phyloP scores from a whole-genome alignment of 1,139 yeast genomes.

The Zygosaccharomyces sapae region DNA sequence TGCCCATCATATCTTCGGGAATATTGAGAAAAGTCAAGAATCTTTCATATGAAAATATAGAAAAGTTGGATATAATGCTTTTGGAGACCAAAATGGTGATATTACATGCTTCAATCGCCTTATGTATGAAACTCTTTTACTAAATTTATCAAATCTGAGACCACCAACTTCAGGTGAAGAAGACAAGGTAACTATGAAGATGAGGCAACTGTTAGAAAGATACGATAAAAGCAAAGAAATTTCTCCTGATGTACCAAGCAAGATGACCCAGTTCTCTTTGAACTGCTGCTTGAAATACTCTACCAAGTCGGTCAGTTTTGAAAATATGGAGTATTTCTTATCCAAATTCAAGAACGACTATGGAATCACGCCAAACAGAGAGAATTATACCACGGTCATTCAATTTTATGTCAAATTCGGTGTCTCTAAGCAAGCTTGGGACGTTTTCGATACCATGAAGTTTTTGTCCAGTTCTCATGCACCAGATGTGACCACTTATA shows the following conservation, averaged over 20 bases:
- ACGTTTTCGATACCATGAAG: conserved; percentile 80
- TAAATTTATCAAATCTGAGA: conserved; percentile 37
- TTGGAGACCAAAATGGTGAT: conserved; percentile 35
- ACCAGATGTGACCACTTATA: conserved; percentile 67
- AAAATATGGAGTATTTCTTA: conserved; percentile 45
- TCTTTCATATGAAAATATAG: conserved; percentile 39
- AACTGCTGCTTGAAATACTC: conserved; percentile 40
- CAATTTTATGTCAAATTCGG: conserved; percentile 59
- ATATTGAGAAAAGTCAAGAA: conserved; percentile 45
- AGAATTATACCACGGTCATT: conserved; percentile 59
- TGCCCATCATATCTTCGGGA: conserved; percentile 42
- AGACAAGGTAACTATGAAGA: conserved; percentile 34
- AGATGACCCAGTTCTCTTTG: conserved; percentile 29
- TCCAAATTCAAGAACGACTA: conserved; percentile 25
- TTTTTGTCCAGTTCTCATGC: conserved; percentile 59
- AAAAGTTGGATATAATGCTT: conserved; percentile 39
- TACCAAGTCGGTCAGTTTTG: conserved; percentile 40
- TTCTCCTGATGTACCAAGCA: not conserved
- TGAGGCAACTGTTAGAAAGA: conserved; percentile 39
- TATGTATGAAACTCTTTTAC: conserved; percentile 46
- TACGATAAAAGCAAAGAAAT: conserved; percentile 40
- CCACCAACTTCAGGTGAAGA: conserved; percentile 22
- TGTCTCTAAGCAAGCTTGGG: conserved; percentile 59
- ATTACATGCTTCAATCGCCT: conserved; percentile 35
- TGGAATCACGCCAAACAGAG: conserved; percentile 53